phyloP scores from a whole-genome alignment of 163 green algal species.

The Chlorella variabilis region DNA sequence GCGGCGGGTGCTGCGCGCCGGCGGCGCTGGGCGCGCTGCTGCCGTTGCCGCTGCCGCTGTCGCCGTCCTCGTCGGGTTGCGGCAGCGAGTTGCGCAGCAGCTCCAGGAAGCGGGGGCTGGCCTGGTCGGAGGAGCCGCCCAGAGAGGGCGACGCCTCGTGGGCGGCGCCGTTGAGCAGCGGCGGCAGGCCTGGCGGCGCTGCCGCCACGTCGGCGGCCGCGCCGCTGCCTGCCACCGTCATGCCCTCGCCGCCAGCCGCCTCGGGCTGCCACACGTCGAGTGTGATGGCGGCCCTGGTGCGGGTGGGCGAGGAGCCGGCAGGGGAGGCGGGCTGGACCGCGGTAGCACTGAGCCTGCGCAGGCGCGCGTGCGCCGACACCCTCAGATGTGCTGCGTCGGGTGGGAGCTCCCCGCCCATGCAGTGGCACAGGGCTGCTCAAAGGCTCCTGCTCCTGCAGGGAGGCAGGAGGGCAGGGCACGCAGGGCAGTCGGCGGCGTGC shows the following conservation, averaged over 20 bases:
- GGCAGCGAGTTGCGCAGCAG: slow-evolving; percentile 4
- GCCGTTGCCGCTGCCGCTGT: not conserved
- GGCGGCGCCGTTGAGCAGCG: not conserved
- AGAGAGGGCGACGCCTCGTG: not conserved
- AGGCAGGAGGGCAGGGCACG: too few relatives aligned
- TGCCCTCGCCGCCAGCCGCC: not conserved
- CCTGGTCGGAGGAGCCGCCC: not conserved
- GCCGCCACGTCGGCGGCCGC: not conserved
- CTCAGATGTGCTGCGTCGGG: not conserved
- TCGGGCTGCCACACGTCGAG: slow-evolving; percentile 6
- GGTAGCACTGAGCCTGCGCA: not conserved
- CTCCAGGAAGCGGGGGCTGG: not conserved
- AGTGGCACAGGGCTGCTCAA: not conserved
- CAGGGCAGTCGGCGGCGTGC: too few relatives aligned
- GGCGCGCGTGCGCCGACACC: not conserved
- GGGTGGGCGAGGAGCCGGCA: not conserved
- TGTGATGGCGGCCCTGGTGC: not conserved
- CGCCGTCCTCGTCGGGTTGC: not conserved
- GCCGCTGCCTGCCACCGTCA: not conserved
- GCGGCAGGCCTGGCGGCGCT: not conserved
- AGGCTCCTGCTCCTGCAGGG: too few relatives aligned
- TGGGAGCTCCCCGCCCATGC: slow-evolving; percentile 6
- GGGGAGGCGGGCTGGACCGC: not conserved
- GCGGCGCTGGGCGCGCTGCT: not conserved
- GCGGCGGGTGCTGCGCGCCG: not conserved